phyloP scores from a whole-genome alignment of 2,329 filamentous ascomycete species.

The Helicocarpus griseus region DNA sequence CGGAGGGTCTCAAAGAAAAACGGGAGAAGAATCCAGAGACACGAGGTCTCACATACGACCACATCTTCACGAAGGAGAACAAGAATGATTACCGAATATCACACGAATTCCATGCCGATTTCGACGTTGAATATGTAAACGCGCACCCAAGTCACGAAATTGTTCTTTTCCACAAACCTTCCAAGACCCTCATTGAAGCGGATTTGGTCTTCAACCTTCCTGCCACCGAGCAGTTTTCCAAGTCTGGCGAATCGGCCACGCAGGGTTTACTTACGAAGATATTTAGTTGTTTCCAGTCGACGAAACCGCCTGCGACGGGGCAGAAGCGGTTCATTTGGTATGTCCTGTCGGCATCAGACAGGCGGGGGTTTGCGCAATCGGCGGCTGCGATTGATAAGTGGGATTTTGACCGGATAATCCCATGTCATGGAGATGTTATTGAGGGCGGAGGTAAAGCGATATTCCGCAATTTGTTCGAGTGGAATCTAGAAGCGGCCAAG shows the following conservation, averaged over 20 bases:
- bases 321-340: slow-evolving; percentile 82
- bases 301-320: slow-evolving; percentile 53
- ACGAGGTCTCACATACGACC: slow-evolving; percentile 53
- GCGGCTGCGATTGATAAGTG: slow-evolving; percentile 61
- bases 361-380: slow-evolving; percentile 60
- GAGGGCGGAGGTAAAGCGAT: slow-evolving; percentile 63
- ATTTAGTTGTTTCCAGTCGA: slow-evolving; percentile 47
- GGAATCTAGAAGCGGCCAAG: slow-evolving; percentile 53
- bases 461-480: slow-evolving; percentile 69
- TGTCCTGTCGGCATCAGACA: slow-evolving; percentile 50
- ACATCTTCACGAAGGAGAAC: slow-evolving; percentile 55
- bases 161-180: slow-evolving; percentile 74
- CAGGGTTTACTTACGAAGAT: slow-evolving; percentile 53
- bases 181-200: slow-evolving; percentile 71
- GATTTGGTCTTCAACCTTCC: slow-evolving; percentile 91
- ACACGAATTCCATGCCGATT: slow-evolving; percentile 75
- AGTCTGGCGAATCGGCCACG: slow-evolving; percentile 43
- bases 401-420: slow-evolving; percentile 78
- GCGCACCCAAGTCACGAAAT: slow-evolving; percentile 77
- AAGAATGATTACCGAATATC: slow-evolving; percentile 48
- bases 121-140: slow-evolving; percentile 75
- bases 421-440: slow-evolving; percentile 88
- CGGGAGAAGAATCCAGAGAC: slow-evolving; percentile 50
- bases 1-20: slow-evolving; percentile 76
- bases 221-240: slow-evolving; percentile 71